These are phyloP conservation scores for Amanita pseudoporphyria DNA, from an alignment of 768 basidiomycete genomes.

Conservation along the genomic window DNA sequence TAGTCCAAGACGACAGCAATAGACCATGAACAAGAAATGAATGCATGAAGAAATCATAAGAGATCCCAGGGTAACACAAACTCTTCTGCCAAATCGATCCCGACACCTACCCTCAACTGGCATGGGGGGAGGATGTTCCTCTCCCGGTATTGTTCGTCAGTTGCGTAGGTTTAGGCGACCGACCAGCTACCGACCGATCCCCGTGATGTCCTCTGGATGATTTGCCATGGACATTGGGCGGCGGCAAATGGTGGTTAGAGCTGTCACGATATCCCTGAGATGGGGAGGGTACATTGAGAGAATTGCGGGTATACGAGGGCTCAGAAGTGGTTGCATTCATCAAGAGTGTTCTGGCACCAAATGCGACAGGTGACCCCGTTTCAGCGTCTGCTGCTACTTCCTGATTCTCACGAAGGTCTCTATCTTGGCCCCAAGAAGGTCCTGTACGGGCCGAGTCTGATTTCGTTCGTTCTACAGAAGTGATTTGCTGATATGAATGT, in stretches of 20 bases:
- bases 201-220: slow-evolving; percentile 9
- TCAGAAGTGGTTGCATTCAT: slow-evolving; percentile 22
- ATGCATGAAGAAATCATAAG: neutral
- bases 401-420: slow-evolving; percentile 25
- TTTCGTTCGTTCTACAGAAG: slow-evolving; percentile 22
- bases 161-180: slow-evolving; percentile 1
- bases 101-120: slow-evolving; percentile 22
- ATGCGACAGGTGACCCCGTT: slow-evolving; percentile 37
- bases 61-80: slow-evolving; percentile 14
- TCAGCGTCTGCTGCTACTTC: slow-evolving; percentile 25
- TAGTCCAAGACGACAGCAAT: slow-evolving; percentile 4
- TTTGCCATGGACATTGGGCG: slow-evolving; percentile 15
- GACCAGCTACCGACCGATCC: slow-evolving; percentile 1
- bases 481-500: neutral
- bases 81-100: slow-evolving; percentile 27
- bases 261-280: slow-evolving; percentile 24
- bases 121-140: slow-evolving; percentile 4
- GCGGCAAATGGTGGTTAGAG: slow-evolving; percentile 12
- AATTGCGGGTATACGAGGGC: slow-evolving; percentile 16
- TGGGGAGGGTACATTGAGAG: slow-evolving; percentile 22
- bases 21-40: slow-evolving; percentile 6
- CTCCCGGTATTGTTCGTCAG: slow-evolving; percentile 3
- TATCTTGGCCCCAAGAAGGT: slow-evolving; percentile 30
- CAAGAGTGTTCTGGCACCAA: slow-evolving; percentile 40
- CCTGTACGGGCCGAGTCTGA: slow-evolving; percentile 25